A percentile compares a stretch with the other conserved stretches of the same genome.
phyloP scores from a whole-genome alignment of 2,329 filamentous ascomycete species.

The Colletotrichum graminicola region DNA sequence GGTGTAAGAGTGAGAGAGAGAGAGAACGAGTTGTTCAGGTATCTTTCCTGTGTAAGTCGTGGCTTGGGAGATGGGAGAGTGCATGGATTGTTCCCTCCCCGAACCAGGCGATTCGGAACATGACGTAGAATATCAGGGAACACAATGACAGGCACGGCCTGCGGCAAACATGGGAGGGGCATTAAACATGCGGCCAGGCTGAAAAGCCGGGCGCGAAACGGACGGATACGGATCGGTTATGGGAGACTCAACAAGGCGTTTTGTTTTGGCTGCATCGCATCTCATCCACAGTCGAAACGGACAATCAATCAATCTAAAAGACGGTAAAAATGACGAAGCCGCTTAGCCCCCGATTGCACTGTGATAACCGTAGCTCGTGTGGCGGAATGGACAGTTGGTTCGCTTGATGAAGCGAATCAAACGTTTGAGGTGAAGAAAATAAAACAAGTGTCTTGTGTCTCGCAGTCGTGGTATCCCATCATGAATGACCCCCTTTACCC shows the following conservation, averaged over 20 bases:
- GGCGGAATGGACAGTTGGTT: background rate
- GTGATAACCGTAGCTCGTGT: background rate
- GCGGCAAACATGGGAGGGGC: background rate
- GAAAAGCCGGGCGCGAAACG: conserved; percentile 1
- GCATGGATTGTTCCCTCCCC: background rate
- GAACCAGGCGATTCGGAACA: background rate
- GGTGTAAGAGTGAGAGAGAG: conserved; percentile 24
- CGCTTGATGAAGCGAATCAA: background rate
- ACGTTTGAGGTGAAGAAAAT: background rate
- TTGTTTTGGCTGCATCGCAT: conserved; percentile 17
- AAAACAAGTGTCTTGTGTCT: background rate
- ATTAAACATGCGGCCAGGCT: background rate
- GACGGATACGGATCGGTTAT: background rate
- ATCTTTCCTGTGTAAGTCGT: conserved; percentile 20
- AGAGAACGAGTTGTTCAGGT: conserved; percentile 21
- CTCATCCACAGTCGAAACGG: conserved; percentile 23
- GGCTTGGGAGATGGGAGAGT: background rate
- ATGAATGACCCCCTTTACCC: conserved; percentile 3
- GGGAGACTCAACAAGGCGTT: conserved; percentile 20
- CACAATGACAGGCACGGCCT: background rate
- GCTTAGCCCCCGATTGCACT: too few species aligned
- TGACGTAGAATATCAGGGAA: conserved; percentile 1
- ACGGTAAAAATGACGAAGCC: background rate
- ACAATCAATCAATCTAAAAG: background rate
- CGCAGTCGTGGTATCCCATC: conserved; percentile 25